phyloP scores from a whole-genome alignment of 441 rosid species.

The Capsella rubella region DNA sequence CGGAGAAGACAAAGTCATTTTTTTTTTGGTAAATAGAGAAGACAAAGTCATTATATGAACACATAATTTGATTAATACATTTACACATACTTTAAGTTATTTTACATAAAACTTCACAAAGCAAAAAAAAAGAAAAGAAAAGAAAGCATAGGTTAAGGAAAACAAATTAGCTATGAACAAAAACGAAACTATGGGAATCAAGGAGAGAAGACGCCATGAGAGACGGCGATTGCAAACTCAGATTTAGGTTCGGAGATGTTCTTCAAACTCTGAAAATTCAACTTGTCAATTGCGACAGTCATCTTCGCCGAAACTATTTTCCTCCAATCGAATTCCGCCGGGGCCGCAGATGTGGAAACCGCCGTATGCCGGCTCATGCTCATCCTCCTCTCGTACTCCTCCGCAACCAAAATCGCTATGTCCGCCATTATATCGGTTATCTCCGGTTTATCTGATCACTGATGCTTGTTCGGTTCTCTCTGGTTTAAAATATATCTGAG shows the following conservation, averaged over 20 bases:
- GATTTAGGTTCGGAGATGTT: slow-evolving; percentile 40
- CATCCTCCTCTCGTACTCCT: slow-evolving; percentile 44
- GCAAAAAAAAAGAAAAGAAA: not conserved
- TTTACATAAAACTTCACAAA: slow-evolving; percentile 13
- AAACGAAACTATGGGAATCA: not conserved
- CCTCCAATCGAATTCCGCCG: slow-evolving; percentile 23
- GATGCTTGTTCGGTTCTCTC: slow-evolving; percentile 22
- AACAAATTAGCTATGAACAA: slow-evolving; percentile 21
- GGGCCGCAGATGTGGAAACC: slow-evolving; percentile 1
- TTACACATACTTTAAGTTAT: not conserved
- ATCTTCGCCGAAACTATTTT: slow-evolving; percentile 37
- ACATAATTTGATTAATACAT: slow-evolving; percentile 7
- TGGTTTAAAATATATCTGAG: slow-evolving; percentile 8
- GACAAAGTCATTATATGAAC: not conserved
- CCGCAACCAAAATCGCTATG: slow-evolving; percentile 46
- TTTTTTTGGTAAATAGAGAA: not conserved
- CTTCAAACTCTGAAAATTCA: slow-evolving; percentile 38
- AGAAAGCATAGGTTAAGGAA: not conserved
- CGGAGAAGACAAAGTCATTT: slow-evolving; percentile 17
- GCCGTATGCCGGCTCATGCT: not conserved
- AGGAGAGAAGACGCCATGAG: slow-evolving; percentile 43
- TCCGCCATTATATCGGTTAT: slow-evolving; percentile 47
- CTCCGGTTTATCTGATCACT: slow-evolving; percentile 44
- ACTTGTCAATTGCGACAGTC: slow-evolving; percentile 20
- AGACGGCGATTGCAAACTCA: slow-evolving; percentile 39